Conservation (phyloP, 1,139 yeast genomes). For the Pichia sp. region DNA sequence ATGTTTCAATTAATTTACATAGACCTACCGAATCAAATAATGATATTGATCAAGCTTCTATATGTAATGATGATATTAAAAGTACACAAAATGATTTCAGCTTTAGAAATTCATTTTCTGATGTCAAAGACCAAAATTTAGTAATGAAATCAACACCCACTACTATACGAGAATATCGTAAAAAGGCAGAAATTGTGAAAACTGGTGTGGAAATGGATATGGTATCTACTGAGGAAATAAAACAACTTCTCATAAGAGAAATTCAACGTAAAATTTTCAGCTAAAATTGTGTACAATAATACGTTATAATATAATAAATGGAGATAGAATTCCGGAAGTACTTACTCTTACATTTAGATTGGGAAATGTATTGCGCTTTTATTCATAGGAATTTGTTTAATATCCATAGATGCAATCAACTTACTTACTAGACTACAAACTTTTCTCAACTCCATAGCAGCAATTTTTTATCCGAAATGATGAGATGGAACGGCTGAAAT, state of each 20-base stretch:
- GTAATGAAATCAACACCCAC: background rate
- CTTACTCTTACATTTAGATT: no score
- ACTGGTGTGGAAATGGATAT: conserved; percentile 14
- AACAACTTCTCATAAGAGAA: conserved; percentile 13
- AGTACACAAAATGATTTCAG: background rate
- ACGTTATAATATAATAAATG: no score
- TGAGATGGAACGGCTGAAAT: no score
- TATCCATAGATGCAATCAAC: no score
- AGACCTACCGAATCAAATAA: background rate
- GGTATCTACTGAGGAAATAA: conserved; percentile 16
- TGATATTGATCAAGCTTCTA: background rate
- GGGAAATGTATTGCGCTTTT: no score
- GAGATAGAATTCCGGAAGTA: no score
- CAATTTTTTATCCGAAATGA: no score
- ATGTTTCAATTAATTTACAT: background rate
- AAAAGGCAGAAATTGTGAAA: background rate
- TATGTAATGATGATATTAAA: background rate
- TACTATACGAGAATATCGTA: background rate
- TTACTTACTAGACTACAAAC: no score
- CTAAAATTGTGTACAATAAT: background rate
- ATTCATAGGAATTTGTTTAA: no score
- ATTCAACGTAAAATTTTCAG: conserved; percentile 20
- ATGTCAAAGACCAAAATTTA: background rate
- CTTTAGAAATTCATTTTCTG: background rate
- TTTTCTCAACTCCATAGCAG: no score